These are phyloP conservation scores for Plenodomus tracheiphilus DNA, from an alignment of 2,329 filamentous ascomycete genomes.

Conservation along the genomic window DNA sequence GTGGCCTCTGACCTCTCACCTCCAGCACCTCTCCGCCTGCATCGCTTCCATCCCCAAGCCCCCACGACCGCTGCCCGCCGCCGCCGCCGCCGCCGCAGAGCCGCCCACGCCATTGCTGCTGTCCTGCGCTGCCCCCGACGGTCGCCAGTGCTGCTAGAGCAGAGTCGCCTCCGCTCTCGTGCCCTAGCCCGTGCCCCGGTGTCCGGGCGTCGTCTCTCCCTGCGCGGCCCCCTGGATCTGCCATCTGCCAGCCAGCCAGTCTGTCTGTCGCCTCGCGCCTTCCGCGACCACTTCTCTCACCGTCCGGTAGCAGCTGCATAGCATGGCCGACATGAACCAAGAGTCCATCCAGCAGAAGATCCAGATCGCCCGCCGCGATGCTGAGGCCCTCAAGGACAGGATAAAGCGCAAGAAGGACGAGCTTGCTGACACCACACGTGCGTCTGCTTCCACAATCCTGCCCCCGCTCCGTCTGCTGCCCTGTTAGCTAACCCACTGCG, in stretches of 20 bases:
- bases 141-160: conserved; percentile 24
- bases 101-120: conserved; percentile 36
- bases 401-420: conserved; percentile 99
- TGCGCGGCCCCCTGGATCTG: conserved; percentile 43
- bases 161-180: conserved; percentile 8
- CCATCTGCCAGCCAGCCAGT: conserved; percentile 3
- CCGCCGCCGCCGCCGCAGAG: conserved; percentile 7
- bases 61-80: conserved; percentile 12
- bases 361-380: conserved; percentile 96
- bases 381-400: conserved; percentile 94
- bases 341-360: conserved; percentile 64
- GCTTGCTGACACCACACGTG: conserved; percentile 95
- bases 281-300: conserved; percentile 14
- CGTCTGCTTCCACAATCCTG: conserved; percentile 48
- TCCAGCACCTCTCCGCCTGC: conserved; percentile 26
- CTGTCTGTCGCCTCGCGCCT: conserved; percentile 24
- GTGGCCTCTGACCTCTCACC: conserved; percentile 20
- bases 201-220: conserved; percentile 26
- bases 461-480: not conserved
- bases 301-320: conserved; percentile 14
- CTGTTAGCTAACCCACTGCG: conserved; percentile 27
- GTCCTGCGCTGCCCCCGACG: conserved; percentile 31
- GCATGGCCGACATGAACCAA: conserved; percentile 55
- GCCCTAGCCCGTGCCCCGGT: conserved; percentile 19
- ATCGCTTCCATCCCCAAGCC: conserved; percentile 18